Evolutionary conservation across 495 filamentous ascomycete genomes (phyloP).

Genomic region (Echria macrotheca): DNA sequence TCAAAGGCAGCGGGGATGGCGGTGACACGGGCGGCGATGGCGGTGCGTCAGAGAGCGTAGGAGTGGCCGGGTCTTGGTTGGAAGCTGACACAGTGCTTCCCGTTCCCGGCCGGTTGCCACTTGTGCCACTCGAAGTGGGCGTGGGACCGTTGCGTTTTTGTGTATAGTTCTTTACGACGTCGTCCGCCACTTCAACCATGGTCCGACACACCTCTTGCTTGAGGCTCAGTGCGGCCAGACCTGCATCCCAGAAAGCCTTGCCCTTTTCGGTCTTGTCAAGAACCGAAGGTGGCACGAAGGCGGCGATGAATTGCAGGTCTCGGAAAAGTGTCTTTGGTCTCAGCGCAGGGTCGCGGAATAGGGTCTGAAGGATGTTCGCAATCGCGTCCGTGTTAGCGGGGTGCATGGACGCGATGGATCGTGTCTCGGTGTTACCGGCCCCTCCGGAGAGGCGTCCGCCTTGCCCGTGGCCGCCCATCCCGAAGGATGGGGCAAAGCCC

Average conservation of each 20-base stretch:
- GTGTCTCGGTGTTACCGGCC: constrained; percentile 31
- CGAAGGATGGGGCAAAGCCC: constrained; percentile 30
- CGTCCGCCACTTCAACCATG: constrained; percentile 83
- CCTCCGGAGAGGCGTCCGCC: constrained; percentile 22
- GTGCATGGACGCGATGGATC: constrained; percentile 38
- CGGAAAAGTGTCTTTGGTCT: constrained; percentile 90
- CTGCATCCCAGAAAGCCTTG: constrained; percentile 93
- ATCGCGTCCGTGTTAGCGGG: constrained; percentile 65
- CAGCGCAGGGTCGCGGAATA: constrained; percentile 71
- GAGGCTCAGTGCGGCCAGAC: constrained; percentile 76
- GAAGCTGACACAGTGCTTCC: constrained; percentile 18
- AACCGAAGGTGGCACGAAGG: constrained; percentile 75
- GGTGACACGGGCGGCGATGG: constrained; percentile 21
- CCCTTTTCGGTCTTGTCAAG: constrained; percentile 82
- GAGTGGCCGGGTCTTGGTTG: constrained; percentile 12
- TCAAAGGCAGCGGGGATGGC: constrained; percentile 39
- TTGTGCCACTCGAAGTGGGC: constrained; percentile 12
- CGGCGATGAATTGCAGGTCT: constrained; percentile 90
- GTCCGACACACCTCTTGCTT: constrained; percentile 86
- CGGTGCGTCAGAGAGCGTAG: constrained; percentile 10
- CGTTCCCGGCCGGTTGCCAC: constrained; percentile 19
- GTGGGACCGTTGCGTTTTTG: constrained; percentile 32
- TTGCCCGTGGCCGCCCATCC: constrained; percentile 21
- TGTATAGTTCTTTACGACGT: constrained; percentile 58
- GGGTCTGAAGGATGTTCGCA: constrained; percentile 67